Evolutionary conservation across 495 filamentous ascomycete genomes (phyloP), one percentile per base, ranked within the genome.

Genomic region (Arthonia radiata): DNA sequence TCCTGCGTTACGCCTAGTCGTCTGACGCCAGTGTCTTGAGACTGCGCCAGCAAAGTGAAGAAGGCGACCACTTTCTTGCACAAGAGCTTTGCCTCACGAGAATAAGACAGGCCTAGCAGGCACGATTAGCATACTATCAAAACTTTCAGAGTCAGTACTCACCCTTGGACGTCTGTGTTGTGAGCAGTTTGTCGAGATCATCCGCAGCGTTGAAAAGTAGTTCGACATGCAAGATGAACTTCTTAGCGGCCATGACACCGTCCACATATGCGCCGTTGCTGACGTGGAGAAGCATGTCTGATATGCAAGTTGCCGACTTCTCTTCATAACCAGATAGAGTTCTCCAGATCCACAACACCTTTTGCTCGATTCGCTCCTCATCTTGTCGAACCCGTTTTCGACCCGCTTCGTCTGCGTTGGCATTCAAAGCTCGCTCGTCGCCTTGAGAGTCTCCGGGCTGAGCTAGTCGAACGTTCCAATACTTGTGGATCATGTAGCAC

Each of bases 401-500:
- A n/a, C n/a, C n/a, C n/a, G n/a, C n/a, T n/a, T n/a, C n/a, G n/a
- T n/a, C n/a, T n/a, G n/a, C n/a, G n/a, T n/a, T n/a, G n/a, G n/a
- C n/a, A n/a, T n/a, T n/a, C 7, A 53, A 52, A 22, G 71, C 68
- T 11, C 89, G 70, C 30, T 75, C 63, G 31, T 73, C 65, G 17
- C 73, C 66, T 17, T 70, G 75, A 6, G 73, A 74, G 36, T 72
- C 61, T 11, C 55, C 62, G 11, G 54, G 46, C 7, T 58, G 58
- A 15, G 69, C 67, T 25, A 99, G 59, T 14, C 83, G 68, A 21
- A 99, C 89, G 44, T 92, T 99, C 89, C 89, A 99, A 52, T 94
- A 99, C 43, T 99, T 99, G 49, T 99, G 89, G 23, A 99, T 99
- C 86, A 94, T 99, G 46, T 99, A 99, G 48, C 89, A 99, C 46